These are phyloP conservation scores for Citrus sp. DNA, from an alignment of 345 rosid genomes.

Conservation along the genomic window DNA sequence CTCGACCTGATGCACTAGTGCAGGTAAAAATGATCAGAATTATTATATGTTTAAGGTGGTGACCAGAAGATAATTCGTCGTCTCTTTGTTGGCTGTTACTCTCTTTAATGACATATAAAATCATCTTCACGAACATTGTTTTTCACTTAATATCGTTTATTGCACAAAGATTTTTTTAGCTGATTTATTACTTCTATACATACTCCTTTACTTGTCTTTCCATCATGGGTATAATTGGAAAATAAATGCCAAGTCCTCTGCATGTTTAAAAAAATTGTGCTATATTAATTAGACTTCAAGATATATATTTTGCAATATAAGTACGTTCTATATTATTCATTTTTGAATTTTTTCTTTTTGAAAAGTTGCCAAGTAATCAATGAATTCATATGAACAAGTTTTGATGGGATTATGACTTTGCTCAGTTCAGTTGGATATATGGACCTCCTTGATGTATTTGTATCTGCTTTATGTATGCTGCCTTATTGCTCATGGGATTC, in stretches of 20 bases:
- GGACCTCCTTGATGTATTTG: background rate
- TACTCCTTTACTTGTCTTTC: background rate
- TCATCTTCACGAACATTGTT: background rate
- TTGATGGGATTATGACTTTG: background rate
- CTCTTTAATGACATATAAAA: background rate
- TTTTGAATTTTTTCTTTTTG: background rate
- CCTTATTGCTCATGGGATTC: constrained; percentile 1
- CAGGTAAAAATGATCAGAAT: constrained; percentile 52
- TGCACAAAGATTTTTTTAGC: background rate
- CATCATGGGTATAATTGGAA: background rate
- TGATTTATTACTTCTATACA: background rate
- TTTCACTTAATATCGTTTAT: background rate
- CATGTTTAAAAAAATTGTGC: background rate
- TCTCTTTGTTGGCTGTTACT: background rate
- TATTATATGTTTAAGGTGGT: constrained; percentile 1
- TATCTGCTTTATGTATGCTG: background rate
- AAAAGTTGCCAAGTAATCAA: background rate
- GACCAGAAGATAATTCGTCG: background rate
- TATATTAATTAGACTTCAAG: background rate
- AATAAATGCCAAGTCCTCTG: background rate
- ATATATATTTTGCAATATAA: background rate
- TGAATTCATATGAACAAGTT: background rate
- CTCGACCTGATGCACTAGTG: constrained; percentile 95
- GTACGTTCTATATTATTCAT: too few species aligned
- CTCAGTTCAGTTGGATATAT: background rate